Conservation (phyloP, 306 rosid species). For the Lagenaria siceraria region DNA sequence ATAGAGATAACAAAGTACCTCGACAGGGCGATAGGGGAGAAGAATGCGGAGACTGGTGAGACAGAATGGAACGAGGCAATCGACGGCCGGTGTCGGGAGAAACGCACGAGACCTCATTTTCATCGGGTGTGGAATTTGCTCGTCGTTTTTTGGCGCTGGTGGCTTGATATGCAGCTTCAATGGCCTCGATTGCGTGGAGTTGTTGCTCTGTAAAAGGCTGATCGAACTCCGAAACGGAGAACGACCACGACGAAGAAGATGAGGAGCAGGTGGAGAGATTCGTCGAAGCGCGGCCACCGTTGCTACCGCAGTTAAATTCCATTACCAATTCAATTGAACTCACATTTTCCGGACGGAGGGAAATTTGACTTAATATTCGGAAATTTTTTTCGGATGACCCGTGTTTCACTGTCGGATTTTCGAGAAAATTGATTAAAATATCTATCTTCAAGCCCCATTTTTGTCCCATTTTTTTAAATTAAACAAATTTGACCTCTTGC, state of each 20-base stretch:
- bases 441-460: no score
- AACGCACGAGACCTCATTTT: neutral
- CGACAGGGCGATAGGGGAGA: conserved; percentile 32
- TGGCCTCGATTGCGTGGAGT: conserved; percentile 33
- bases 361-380: neutral
- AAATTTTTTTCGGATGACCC: no score
- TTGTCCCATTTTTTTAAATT: no score
- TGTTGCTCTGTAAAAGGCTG: conserved; percentile 54
- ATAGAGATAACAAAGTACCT: conserved; percentile 19
- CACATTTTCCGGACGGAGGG: neutral
- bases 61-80: conserved; percentile 45
- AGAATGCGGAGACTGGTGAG: conserved; percentile 44
- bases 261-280: neutral
- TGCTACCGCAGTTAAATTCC: neutral
- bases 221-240: conserved; percentile 19
- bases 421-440: no score
- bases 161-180: conserved; percentile 40
- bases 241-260: neutral
- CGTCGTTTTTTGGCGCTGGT: conserved; percentile 25
- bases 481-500: no score
- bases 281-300: neutral
- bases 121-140: neutral
- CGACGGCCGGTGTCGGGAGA: conserved; percentile 24
- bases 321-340: neutral
- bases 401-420: no score